Evolutionary conservation across 2,329 filamentous ascomycete genomes (phyloP).

Genomic region (Venturia carpophila): DNA sequence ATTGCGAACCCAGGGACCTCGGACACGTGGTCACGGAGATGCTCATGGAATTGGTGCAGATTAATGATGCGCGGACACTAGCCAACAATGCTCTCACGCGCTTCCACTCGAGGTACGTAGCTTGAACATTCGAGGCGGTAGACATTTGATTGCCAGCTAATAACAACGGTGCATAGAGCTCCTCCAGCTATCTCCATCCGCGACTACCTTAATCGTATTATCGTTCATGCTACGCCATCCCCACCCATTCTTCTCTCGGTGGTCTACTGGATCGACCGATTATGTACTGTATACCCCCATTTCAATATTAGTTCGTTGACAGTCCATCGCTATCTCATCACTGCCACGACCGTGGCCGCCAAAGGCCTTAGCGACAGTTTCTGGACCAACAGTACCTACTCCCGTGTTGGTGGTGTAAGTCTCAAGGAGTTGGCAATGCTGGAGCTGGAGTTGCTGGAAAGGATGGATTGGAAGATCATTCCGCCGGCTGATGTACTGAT

Average conservation of each 20-base stretch:
- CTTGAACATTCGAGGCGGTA: background rate
- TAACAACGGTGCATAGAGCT: conserved; percentile 37
- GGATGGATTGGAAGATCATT: conserved; percentile 94
- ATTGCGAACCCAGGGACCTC: conserved; percentile 74
- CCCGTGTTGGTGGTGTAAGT: conserved; percentile 85
- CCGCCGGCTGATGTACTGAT: conserved; percentile 88
- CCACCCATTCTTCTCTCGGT: conserved; percentile 94
- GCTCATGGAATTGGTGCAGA: conserved; percentile 87
- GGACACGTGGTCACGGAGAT: conserved; percentile 89
- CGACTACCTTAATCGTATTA: conserved; percentile 87
- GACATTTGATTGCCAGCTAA: background rate
- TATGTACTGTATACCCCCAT: conserved; percentile 84
- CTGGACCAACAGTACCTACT: conserved; percentile 97
- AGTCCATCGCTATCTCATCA: conserved; percentile 94
- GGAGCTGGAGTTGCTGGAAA: conserved; percentile 86
- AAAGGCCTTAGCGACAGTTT: conserved; percentile 96
- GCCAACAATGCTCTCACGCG: conserved; percentile 80
- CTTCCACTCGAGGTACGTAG: conserved; percentile 75
- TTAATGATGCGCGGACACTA: conserved; percentile 74
- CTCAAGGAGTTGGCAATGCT: conserved; percentile 82
- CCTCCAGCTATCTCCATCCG: conserved; percentile 88
- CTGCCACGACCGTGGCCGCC: conserved; percentile 86
- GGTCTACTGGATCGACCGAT: conserved; percentile 96
- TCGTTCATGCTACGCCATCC: conserved; percentile 86
- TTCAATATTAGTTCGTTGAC: conserved; percentile 96